These are phyloP conservation scores for Clarireedia hainanense DNA, from an alignment of 2,329 filamentous ascomycete species.

Conservation along the genomic window DNA sequence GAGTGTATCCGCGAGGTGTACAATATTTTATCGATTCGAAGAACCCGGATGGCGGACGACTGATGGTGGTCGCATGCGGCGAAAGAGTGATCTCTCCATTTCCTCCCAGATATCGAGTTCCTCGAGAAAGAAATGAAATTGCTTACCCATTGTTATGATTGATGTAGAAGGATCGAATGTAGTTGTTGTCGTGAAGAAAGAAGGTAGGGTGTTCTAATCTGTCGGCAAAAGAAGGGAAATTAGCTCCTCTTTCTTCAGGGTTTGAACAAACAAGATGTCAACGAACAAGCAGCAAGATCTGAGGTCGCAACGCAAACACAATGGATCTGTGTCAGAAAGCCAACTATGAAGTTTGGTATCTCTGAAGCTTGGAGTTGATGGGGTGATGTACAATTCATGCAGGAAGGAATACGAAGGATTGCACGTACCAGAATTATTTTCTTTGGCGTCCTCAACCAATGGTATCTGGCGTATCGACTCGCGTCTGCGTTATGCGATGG, in stretches of 20 bases:
- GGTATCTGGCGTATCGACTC: background rate
- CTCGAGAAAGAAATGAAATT: constrained; percentile 20
- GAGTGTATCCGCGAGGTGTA: background rate
- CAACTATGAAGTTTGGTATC: background rate
- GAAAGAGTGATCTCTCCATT: constrained; percentile 1
- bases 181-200: constrained; percentile 7
- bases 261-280: background rate
- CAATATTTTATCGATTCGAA: background rate
- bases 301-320: background rate
- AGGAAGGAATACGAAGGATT: constrained; percentile 8
- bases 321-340: background rate
- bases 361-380: constrained; percentile 1
- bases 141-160: constrained; percentile 30
- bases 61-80: background rate
- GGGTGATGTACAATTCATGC: constrained; percentile 9
- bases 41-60: too few species aligned
- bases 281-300: background rate
- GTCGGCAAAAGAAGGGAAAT: background rate
- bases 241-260: background rate
- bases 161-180: constrained; percentile 25
- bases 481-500: background rate
- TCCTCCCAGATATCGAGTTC: constrained; percentile 9
- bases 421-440: constrained; percentile 9
- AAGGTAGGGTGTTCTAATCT: constrained; percentile 6
- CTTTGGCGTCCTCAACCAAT: constrained; percentile 1